phyloP scores from a whole-genome alignment of 345 rosid species.

The Excoecaria cochinchinensis region DNA sequence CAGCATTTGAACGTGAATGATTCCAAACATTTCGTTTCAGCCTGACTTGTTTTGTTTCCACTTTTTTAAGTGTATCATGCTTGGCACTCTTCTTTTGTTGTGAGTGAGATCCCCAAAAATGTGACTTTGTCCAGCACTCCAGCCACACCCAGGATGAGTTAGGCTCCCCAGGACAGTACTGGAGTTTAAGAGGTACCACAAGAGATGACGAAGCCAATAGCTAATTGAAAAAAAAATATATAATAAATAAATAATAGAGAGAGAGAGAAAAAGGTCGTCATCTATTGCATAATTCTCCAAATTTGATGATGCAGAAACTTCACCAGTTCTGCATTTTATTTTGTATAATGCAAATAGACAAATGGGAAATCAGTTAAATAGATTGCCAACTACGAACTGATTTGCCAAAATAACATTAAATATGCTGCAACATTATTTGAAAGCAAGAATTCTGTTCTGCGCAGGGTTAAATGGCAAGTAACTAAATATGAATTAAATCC shows the following conservation, averaged over 20 bases:
- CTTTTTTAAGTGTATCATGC: conserved; percentile 33
- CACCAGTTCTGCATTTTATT: neutral
- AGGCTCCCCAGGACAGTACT: conserved; percentile 53
- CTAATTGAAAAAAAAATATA: conserved; percentile 27
- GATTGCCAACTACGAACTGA: neutral
- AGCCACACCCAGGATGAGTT: conserved; percentile 69
- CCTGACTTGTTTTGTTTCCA: conserved; percentile 39
- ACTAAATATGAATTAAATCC: neutral
- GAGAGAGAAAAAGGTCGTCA: neutral
- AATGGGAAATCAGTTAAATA: neutral
- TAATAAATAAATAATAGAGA: too few species aligned
- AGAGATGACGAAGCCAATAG: conserved; percentile 51
- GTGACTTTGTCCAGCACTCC: conserved; percentile 65
- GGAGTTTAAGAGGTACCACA: conserved; percentile 45
- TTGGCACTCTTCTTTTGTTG: conserved; percentile 39
- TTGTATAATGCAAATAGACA: neutral
- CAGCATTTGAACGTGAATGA: conserved; percentile 37
- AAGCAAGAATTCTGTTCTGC: neutral
- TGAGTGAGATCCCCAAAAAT: conserved; percentile 52
- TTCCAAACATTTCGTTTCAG: conserved; percentile 49
- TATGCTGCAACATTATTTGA: neutral
- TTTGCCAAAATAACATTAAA: neutral
- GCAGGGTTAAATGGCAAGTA: neutral
- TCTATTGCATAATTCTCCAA: neutral
- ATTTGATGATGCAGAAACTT: neutral